Evolutionary conservation across 495 filamentous ascomycete genomes (phyloP).

Genomic region (Penicillium nucicola): DNA sequence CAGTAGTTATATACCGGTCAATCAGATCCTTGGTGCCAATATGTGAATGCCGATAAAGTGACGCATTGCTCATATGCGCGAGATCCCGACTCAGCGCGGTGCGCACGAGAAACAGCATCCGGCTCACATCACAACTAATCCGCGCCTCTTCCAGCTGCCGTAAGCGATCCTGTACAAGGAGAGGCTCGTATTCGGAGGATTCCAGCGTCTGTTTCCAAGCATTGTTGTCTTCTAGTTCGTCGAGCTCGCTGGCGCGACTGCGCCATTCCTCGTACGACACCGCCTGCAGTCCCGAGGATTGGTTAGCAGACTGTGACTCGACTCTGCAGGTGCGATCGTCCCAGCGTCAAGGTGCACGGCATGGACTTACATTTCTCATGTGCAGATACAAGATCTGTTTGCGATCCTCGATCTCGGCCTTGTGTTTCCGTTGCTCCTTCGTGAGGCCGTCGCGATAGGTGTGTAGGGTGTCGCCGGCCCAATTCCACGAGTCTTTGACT

Average conservation of each 20-base stretch:
- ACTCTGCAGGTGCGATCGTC: slow-evolving; percentile 12
- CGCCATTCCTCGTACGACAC: slow-evolving; percentile 59
- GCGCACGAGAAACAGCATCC: slow-evolving; percentile 77
- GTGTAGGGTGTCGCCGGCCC: slow-evolving; percentile 47
- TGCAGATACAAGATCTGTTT: slow-evolving; percentile 61
- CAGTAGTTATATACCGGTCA: slow-evolving; percentile 80
- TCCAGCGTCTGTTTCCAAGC: slow-evolving; percentile 72
- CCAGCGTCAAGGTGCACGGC: slow-evolving; percentile 1
- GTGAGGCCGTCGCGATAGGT: slow-evolving; percentile 55
- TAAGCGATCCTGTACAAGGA: slow-evolving; percentile 64
- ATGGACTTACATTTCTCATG: slow-evolving; percentile 54
- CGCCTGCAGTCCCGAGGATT: slow-evolving; percentile 41
- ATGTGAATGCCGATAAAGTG: slow-evolving; percentile 80
- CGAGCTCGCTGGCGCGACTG: slow-evolving; percentile 69
- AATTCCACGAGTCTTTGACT: slow-evolving; percentile 33
- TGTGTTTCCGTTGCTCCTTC: slow-evolving; percentile 50
- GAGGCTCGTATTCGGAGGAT: slow-evolving; percentile 65
- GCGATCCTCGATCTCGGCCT: slow-evolving; percentile 50
- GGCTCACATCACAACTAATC: slow-evolving; percentile 65
- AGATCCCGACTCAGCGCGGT: slow-evolving; percentile 77
- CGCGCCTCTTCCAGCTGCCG: slow-evolving; percentile 74
- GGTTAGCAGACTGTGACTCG: slow-evolving; percentile 7
- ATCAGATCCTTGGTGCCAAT: slow-evolving; percentile 84
- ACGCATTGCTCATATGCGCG: slow-evolving; percentile 80
- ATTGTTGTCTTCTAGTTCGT: slow-evolving; percentile 76